Evolutionary conservation across 441 rosid genomes (phyloP).

Genomic region (Theobroma grandiflorum): DNA sequence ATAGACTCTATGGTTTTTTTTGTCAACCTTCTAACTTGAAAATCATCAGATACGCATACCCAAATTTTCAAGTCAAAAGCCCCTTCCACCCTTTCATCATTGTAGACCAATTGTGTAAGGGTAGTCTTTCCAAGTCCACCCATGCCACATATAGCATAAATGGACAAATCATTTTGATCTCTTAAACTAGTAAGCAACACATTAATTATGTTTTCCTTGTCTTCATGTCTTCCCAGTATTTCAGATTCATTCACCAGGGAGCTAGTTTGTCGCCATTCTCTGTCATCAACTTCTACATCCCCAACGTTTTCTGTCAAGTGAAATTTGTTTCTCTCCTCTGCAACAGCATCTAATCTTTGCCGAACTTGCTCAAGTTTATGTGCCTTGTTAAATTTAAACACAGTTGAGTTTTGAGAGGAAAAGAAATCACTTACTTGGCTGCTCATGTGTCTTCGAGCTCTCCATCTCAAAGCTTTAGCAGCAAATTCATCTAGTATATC

Average conservation of each 20-base stretch:
- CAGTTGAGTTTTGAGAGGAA: not conserved
- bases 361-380: not conserved
- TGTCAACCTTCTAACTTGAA: constrained; percentile 5
- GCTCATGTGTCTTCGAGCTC: not conserved
- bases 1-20: not conserved
- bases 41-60: constrained; percentile 41
- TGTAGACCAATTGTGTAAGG: constrained; percentile 44
- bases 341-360: constrained; percentile 6
- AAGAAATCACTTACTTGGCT: constrained; percentile 15
- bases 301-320: constrained; percentile 1
- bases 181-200: not conserved
- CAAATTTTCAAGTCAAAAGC: constrained; percentile 44
- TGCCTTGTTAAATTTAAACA: not conserved
- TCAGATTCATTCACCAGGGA: constrained; percentile 15
- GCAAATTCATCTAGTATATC: constrained; percentile 7
- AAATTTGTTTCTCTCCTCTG: constrained; percentile 12
- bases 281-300: not conserved
- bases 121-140: constrained; percentile 52
- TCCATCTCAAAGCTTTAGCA: constrained; percentile 7
- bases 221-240: constrained; percentile 4
- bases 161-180: constrained; percentile 7
- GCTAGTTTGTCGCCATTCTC: not conserved
- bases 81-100: constrained; percentile 41
- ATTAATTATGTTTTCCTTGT: not conserved
- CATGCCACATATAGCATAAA: constrained; percentile 46